Evolutionary conservation across 495 filamentous ascomycete genomes (phyloP), one percentile per base, ranked within the genome.

Genomic region (Neurospora intermedia): DNA sequence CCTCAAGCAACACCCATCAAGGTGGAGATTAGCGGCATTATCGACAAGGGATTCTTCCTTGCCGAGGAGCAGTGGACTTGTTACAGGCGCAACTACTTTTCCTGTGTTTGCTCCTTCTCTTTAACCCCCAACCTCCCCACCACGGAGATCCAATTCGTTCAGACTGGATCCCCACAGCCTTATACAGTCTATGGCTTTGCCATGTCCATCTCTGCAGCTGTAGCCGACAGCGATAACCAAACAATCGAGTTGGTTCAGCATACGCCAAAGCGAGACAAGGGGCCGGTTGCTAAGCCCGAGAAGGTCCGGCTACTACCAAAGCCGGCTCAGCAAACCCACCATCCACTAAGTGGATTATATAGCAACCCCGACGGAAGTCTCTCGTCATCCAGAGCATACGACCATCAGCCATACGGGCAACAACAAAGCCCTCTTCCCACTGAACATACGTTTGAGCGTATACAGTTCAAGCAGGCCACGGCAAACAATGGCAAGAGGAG

Each of bases 391-490:
- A 79, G 83, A 66, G 71, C 75, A 48, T 84, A 84, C 75, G 83
- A 85, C 13, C 54, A 66, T 15, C 76, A 80, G 42, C 73, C 76
- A 38, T 85, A 81, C 48, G 81, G 80, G 20, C 81, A 82, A 71
- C 76, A 74, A 70, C 80, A 81, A 69, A 79, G 78, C 66, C 79
- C 81, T 6, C 85, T 86, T 8, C 84, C 86, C 6, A 85, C 79
- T 42, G 87, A 89, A 79, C 87, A 89, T 70, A 92, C 91, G 1
- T 98, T 98, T 78, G 94, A 98, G 76, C 89, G 95, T 3, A 97
- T 98, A 59, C 95, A 98, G 77, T 98, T 98, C 85, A 97, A 97
- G 79, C 92, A 92, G 70, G 96, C 95, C 2, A 98, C 95, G 1
- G 94, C 94, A 5, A 98, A 98, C 83, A 98, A 98, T 74, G 95